Percentiles rank a stretch among this genome's conserved stretches.
Evolutionary conservation across 352 stramenopile genomes (phyloP).

Genomic region (Pilasporangium apinafurcum): DNA sequence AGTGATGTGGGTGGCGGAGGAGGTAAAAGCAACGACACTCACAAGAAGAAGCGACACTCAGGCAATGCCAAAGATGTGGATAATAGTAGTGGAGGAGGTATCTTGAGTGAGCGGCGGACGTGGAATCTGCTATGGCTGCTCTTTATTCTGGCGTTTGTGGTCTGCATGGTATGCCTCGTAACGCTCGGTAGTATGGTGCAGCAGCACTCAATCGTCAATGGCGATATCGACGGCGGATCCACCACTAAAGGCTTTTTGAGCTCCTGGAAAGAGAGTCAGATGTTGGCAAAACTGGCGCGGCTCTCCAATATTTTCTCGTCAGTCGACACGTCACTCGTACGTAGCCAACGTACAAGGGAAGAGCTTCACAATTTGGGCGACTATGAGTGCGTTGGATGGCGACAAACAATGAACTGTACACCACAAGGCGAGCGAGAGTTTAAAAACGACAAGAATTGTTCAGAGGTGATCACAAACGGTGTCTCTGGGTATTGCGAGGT

Average conservation of each 20-base stretch:
- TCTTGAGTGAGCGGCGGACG: slow-evolving; percentile 20
- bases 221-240: slow-evolving; percentile 22
- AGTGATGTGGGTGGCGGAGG: too few relatives aligned
- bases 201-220: slow-evolving; percentile 33
- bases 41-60: too few relatives aligned
- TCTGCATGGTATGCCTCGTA: slow-evolving; percentile 45
- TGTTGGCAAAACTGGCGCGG: slow-evolving; percentile 34
- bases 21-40: too few relatives aligned
- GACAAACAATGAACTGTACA: slow-evolving; percentile 10
- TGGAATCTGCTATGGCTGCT: slow-evolving; percentile 41
- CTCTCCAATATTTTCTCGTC: slow-evolving; percentile 5
- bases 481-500: slow-evolving; percentile 25
- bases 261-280: slow-evolving; percentile 26
- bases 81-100: too few relatives aligned
- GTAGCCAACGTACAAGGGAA: slow-evolving; percentile 7
- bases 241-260: slow-evolving; percentile 21
- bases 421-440: slow-evolving; percentile 4
- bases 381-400: slow-evolving; percentile 24
- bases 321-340: not conserved
- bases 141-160: slow-evolving; percentile 32
- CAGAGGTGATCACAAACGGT: slow-evolving; percentile 11
- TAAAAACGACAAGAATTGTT: slow-evolving; percentile 9
- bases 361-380: slow-evolving; percentile 17
- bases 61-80: too few relatives aligned
- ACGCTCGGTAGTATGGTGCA: slow-evolving; percentile 42